These are phyloP conservation scores for Curvularia hawaiiensis DNA, from an alignment of 2,329 filamentous ascomycete species.

Conservation along the genomic window DNA sequence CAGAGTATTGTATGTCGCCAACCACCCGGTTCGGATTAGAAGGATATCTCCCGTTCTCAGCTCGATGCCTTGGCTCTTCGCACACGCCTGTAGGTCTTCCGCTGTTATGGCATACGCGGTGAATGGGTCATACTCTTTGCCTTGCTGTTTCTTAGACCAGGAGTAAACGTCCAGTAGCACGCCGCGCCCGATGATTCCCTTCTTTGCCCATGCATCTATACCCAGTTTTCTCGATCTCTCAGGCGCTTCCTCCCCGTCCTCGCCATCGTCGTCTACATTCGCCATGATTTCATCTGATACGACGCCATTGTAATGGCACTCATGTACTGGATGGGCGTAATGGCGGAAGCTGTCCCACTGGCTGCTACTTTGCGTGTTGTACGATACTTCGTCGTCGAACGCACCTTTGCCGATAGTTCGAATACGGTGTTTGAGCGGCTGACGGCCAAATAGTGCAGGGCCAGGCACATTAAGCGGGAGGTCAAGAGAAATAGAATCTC, in stretches of 20 bases:
- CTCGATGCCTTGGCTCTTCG: slow-evolving; percentile 19
- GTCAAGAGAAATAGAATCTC: slow-evolving; percentile 61
- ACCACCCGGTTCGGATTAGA: slow-evolving; percentile 38
- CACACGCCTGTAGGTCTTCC: slow-evolving; percentile 24
- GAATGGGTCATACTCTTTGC: slow-evolving; percentile 31
- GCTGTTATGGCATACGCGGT: slow-evolving; percentile 25
- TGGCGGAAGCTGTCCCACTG: slow-evolving; percentile 48
- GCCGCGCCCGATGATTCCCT: slow-evolving; percentile 62
- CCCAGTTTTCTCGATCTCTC: slow-evolving; percentile 29
- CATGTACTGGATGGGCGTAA: slow-evolving; percentile 35
- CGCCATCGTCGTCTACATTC: slow-evolving; percentile 24
- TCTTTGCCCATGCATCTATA: slow-evolving; percentile 53
- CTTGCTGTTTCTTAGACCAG: slow-evolving; percentile 21
- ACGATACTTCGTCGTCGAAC: slow-evolving; percentile 37
- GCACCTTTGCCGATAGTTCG: slow-evolving; percentile 22
- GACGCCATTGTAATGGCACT: slow-evolving; percentile 41
- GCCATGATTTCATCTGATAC: slow-evolving; percentile 33
- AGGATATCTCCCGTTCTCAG: slow-evolving; percentile 40
- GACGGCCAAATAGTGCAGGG: slow-evolving; percentile 61
- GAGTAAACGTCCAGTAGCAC: slow-evolving; percentile 59
- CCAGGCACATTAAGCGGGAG: slow-evolving; percentile 62
- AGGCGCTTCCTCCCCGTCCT: slow-evolving; percentile 6
- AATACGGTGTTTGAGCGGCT: slow-evolving; percentile 54
- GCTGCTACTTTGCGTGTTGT: slow-evolving; percentile 44
- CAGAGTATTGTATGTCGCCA: slow-evolving; percentile 19